Evolutionary conservation across 805 yeast species (phyloP), one percentile per base, ranked within the genome.

Genomic region (Hanseniaspora thailandica): DNA sequence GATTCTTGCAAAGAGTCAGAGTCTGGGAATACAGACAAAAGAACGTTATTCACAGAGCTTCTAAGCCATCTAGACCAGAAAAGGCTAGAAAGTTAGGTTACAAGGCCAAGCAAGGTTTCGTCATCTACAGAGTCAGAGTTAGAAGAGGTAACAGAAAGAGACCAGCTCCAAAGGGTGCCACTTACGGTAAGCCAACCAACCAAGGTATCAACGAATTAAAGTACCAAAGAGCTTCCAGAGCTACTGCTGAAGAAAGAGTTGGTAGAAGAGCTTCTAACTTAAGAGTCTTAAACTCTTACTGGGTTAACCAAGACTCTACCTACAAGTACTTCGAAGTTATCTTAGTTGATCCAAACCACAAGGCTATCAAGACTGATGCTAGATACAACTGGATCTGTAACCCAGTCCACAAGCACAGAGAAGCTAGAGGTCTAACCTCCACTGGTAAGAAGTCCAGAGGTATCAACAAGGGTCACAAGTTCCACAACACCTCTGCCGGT

Each of bases 181-280:
- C 97, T 74, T 90, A 93, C 84, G 98, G 98, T 86, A 93, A 93
- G 86, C 98, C 98, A 84, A 93, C 98, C 81, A 93, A 93, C 95
- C 95, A 87, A 80, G 98, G 98, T 86, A 93, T 93, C 66, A 82
- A 81, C 81, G 97, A 93, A 76, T 86, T 93, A 80, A 93, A 93
- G 81, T 89, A 88, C 95, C 98, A 93, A 81, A 87, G 90, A 78
- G 84, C 96, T 61, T 80, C 87, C 76, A 87, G 95, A 77, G 81
- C 96, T 67, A 89, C 96, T 69, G 98, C 98, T 69, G 98, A 93
- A 81, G 98, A 93, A 82, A 86, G 97, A 80, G 95, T 90, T 69
- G 98, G 96, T 71, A 88, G 96, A 74, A 87, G 93, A 74, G 95
- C 95, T 75, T 82, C 95, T 70, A 93, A 93, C 88, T 81, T 93